These are phyloP conservation scores for Termitomyces sp. DNA, from an alignment of 768 basidiomycete genomes.

Conservation along the genomic window DNA sequence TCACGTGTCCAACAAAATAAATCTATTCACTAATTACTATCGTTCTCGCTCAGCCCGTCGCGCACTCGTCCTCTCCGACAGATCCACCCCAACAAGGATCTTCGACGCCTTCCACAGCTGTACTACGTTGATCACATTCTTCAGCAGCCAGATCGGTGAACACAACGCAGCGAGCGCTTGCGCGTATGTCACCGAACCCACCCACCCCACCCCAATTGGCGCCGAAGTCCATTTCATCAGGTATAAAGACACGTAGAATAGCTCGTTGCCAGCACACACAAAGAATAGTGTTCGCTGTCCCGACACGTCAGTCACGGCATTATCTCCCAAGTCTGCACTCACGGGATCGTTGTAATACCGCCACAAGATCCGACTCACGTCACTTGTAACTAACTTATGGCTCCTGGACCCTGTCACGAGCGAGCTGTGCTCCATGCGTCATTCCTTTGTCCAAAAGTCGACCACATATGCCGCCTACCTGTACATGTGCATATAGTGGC, in stretches of 20 bases:
- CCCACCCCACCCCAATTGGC: slow-evolving; percentile 45
- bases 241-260: slow-evolving; percentile 94
- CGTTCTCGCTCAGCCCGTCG: slow-evolving; percentile 20
- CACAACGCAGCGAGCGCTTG: slow-evolving; percentile 60
- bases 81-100: slow-evolving; percentile 88
- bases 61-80: slow-evolving; percentile 75
- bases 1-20: slow-evolving; percentile 5
- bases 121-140: slow-evolving; percentile 92
- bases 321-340: slow-evolving; percentile 23
- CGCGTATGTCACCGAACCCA: slow-evolving; percentile 60
- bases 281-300: slow-evolving; percentile 78
- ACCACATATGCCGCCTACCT: slow-evolving; percentile 47
- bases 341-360: slow-evolving; percentile 93
- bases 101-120: slow-evolving; percentile 98
- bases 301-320: neutral
- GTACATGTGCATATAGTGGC: slow-evolving; percentile 99
- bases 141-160: slow-evolving; percentile 64
- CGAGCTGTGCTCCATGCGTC: slow-evolving; percentile 50
- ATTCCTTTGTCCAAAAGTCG: neutral
- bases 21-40: neutral
- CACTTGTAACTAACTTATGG: slow-evolving; percentile 89
- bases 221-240: slow-evolving; percentile 79
- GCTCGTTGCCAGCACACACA: slow-evolving; percentile 92
- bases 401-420: slow-evolving; percentile 90
- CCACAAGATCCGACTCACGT: slow-evolving; percentile 89